Base-by-base conservation (phyloP, 78 protist genomes). In the Dictyostelium intermedium region DNA sequence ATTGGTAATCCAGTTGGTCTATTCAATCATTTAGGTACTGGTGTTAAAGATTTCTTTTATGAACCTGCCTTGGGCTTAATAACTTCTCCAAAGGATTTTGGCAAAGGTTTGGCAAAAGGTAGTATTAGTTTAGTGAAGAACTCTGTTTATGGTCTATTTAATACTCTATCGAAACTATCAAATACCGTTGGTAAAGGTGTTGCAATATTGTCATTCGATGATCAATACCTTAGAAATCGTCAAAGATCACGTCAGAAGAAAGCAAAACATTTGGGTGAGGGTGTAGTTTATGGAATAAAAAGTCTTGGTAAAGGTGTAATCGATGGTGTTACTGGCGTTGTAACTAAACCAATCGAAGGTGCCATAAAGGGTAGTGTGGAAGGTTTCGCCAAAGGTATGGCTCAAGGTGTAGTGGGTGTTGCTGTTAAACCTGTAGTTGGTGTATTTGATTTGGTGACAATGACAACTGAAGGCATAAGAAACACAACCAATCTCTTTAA, bases 1-100 rank as follows among this genome's bases (percentile, higher is more conserved):
- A 92, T 97, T 43, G 98, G 98, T 39, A 96, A 96, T 41, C 98
- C 98, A 13, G 97, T 96, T n/a, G 98, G 97, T 41, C 83, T 96
- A 35, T 63, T 97, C 39, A 56, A 82, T 70, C 97, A 91, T 60
- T 25, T 97, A 41, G 60, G 92, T 69, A 93, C 93, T 14, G 98
- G 98, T 84, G 60, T 97, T 25, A 66, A 60, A 41, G 99, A 97
- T 82, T 85, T 97, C 41, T 97, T 97, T 92, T 96, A 89, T 85
- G 98, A 97, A 76, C 98, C 98, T 4, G 97, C 97, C 32, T 23
- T 92, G 20, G 98, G 98, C 1, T 16, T 97, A 37, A 85, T 91
- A 2, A 35, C 82, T 2, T 43, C 92, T 34, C 98, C 98, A 7
- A 76, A 83, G 23, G 98, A 77, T 43, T 97, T 97, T 84, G 92